These are phyloP conservation scores for Allomyces javanicus DNA, from an alignment of 192 early-diverging fungal genomes.

Conservation along the genomic window DNA sequence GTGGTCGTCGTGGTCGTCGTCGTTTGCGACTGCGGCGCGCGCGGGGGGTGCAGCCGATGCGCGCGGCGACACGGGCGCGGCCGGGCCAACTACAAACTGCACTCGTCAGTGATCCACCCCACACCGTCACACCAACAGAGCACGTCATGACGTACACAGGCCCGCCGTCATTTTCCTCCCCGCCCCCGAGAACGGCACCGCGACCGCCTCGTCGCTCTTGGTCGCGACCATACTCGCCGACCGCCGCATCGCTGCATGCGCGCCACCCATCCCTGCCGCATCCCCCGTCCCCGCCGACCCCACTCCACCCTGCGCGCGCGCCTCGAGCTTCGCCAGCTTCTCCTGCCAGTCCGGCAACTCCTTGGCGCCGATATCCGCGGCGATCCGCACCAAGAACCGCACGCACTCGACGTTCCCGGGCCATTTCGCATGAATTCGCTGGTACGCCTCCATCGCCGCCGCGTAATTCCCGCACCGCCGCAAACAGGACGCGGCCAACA, in stretches of 20 bases:
- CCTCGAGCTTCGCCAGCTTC: slow-evolving; percentile 20
- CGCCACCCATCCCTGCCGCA: neutral
- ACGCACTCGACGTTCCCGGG: slow-evolving; percentile 39
- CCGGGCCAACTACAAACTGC: no score
- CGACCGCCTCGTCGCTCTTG: neutral
- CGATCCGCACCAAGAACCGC: slow-evolving; percentile 34
- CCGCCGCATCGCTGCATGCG: neutral
- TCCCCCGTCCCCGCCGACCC: neutral
- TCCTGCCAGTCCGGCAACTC: slow-evolving; percentile 30
- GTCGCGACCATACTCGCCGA: neutral
- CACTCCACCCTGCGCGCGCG: neutral
- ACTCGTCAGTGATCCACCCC: no score
- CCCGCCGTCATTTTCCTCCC: no score
- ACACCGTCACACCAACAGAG: no score
- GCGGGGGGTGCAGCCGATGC: neutral
- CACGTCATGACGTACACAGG: no score
- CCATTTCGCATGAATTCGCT: slow-evolving; percentile 26
- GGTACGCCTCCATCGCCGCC: slow-evolving; percentile 31
- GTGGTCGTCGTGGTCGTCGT: neutral
- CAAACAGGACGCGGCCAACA: slow-evolving; percentile 36
- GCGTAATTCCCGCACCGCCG: slow-evolving; percentile 32
- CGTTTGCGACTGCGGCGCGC: neutral
- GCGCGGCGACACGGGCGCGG: no score
- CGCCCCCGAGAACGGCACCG: neutral
- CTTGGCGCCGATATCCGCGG: slow-evolving; percentile 37